A percentile compares a stretch with the other conserved stretches of the same genome.
These are phyloP conservation scores for Schizonepeta tenuifolia DNA, from an alignment of 257 asterid species.

Conservation along the genomic window DNA sequence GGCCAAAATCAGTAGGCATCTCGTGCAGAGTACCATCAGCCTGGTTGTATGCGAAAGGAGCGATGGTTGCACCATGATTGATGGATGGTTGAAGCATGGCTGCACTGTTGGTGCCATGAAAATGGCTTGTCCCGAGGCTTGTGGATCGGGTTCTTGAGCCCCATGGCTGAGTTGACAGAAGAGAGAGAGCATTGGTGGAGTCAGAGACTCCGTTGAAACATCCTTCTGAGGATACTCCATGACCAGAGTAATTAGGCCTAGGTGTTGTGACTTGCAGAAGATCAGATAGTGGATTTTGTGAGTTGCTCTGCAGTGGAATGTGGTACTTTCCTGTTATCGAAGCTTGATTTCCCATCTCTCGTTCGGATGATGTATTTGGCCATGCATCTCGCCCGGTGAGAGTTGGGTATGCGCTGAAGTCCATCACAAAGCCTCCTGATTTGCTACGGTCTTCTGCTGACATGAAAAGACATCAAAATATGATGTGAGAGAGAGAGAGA, in stretches of 20 bases:
- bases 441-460: conserved; percentile 70
- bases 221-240: conserved; percentile 55
- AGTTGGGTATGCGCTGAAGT: conserved; percentile 58
- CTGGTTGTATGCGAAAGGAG: conserved; percentile 48
- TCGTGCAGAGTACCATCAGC: conserved; percentile 44
- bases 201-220: conserved; percentile 54
- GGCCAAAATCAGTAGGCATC: conserved; percentile 59
- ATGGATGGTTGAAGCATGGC: conserved; percentile 53
- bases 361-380: conserved; percentile 49
- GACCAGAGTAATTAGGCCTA: conserved; percentile 41
- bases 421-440: conserved; percentile 70
- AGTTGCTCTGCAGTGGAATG: conserved; percentile 61
- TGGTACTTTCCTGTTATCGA: conserved; percentile 47
- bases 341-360: conserved; percentile 44
- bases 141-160: conserved; percentile 57
- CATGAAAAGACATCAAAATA: conserved; percentile 32
- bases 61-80: conserved; percentile 44
- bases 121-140: conserved; percentile 50
- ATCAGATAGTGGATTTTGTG: conserved; percentile 49
- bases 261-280: conserved; percentile 49
- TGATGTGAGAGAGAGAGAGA: too few relatives aligned
- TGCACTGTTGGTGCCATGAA: conserved; percentile 41
- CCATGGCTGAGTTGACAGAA: conserved; percentile 97
- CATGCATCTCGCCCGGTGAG: conserved; percentile 50
- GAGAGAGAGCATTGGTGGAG: conserved; percentile 94